Base-by-base conservation (phyloP, 2,329 filamentous ascomycete genomes). In the Aspergillus tamarii region DNA sequence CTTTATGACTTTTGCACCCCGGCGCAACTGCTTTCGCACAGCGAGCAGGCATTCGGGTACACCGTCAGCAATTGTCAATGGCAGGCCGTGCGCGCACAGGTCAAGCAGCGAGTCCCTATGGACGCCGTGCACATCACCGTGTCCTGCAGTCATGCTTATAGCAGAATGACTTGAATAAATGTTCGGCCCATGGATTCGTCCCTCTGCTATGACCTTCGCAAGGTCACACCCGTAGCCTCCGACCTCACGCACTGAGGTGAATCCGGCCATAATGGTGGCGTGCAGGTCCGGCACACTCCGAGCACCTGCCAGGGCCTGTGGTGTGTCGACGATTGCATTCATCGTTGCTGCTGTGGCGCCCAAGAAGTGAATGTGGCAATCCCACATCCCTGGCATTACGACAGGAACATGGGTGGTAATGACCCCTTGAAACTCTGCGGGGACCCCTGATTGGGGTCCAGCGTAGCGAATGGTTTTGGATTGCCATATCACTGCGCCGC, bases 341-440 rank as follows among this genome's bases (percentile, higher is more conserved):
- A 65, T 53, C n/a, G 57, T 64, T 48, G 68, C 69, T 23, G 66
- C 56, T 5, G 66, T 66, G 2, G 72, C 62, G n/a, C 81, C 84
- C 5, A 77, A 66, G 64, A 82, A 83, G 68, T 86, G 84, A 0
- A 80, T 77, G 69, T 85, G 84, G 64, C 78, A 82, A 62, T 86
- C 84, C 83, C 84, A 86, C 26, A 87, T 77, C 2, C 84, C 84
- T 0, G 84, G 84, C 74, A 86, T 81, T 10, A 84, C 68, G 11
- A 82, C 78, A 0, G 79, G 77, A 16, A 84, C 80, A 21, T 74
- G 71, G 0, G 71, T 74, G 30, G 70, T 70, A 1, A 62, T 64
- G 30, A 78, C 59, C 6, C 64, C 34, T 16, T 62, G 64, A 62
- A 80, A 82, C 57, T 76, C 70, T 12, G 57, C 53, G 1, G 79